Evolutionary conservation across 2,329 filamentous ascomycete genomes (phyloP), one percentile per base, ranked within the genome.

Genomic region (Clonostachys chloroleuca): DNA sequence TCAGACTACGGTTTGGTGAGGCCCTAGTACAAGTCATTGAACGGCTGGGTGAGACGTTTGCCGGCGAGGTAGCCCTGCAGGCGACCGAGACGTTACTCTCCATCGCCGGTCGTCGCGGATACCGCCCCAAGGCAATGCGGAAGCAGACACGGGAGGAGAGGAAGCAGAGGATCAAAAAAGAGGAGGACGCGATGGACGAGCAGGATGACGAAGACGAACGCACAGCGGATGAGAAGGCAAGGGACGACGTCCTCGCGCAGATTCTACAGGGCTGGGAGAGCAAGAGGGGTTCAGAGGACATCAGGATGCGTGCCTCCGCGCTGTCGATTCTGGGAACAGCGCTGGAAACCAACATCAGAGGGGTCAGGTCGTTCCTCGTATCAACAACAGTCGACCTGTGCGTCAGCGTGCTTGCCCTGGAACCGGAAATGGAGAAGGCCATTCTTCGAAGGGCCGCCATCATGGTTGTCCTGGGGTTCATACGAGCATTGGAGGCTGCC

Each of bases 191-290:
- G 5, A 64, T 66, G n/a, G 63, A 64, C 41, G 66, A 66, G 52
- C 69, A 59, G 52, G 63, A 56, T 40, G 70, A 73, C 44, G 80
- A 72, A 24, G 75, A 79, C n/a, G 65, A 70, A 9, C 49, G 69
- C 6, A 65, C 69, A 1, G 66, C 71, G 35, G 67, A 70, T 43
- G 69, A 70, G 56, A 72, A 59, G 53, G 65, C 56, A 41, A 73
- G 67, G 50, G 74, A 74, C 47, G 81, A 73, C 33, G 70, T 76
- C 42, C 59, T 85, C 12, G 67, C 72, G 18, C 71, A 74, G 49
- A 87, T 89, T 49, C 71, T 89, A 1, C 67, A 75, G 13, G 84
- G 83, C 1, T 89, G 86, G 86, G 76, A 84, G 53, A 77, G 82
- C 51, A 83, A 80, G 47, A 68, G 75, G 14, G 84, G 83, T 1